Evolutionary conservation across 2,329 filamentous ascomycete species (phyloP).

Genomic region (Aspergillus sp.): DNA sequence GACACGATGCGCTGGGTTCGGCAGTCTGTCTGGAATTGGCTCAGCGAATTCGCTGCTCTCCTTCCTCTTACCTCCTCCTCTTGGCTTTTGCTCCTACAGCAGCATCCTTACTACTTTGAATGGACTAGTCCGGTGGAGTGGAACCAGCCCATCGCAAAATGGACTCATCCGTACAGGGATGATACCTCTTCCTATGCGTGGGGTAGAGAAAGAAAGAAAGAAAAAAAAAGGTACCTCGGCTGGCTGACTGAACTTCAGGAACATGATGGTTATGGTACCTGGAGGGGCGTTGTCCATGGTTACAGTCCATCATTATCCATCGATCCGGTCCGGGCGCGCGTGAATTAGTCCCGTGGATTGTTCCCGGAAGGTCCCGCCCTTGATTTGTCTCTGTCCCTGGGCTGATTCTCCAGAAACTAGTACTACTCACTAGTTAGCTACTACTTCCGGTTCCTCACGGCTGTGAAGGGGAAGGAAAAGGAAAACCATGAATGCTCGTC

Average conservation of each 20-base stretch:
- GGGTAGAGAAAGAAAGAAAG: neutral
- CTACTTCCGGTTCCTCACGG: too few species aligned
- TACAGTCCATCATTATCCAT: slow-evolving; percentile 2
- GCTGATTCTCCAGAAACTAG: neutral
- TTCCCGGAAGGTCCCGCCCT: slow-evolving; percentile 22
- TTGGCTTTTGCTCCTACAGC: neutral
- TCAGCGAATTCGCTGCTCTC: slow-evolving; percentile 6
- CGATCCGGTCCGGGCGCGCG: slow-evolving; percentile 25
- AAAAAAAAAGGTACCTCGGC: too few species aligned
- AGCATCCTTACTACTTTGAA: too few species aligned
- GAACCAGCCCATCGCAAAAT: neutral
- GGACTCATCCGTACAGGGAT: neutral
- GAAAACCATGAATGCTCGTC: neutral
- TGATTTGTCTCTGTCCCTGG: neutral
- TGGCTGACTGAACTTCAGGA: neutral
- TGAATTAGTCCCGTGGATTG: slow-evolving; percentile 23
- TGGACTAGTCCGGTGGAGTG: slow-evolving; percentile 9
- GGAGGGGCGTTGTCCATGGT: slow-evolving; percentile 11
- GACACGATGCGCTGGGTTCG: slow-evolving; percentile 20
- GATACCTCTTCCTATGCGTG: slow-evolving; percentile 9
- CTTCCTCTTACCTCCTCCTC: slow-evolving; percentile 10
- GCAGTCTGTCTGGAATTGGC: slow-evolving; percentile 20
- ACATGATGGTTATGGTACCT: slow-evolving; percentile 11
- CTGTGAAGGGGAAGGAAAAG: too few species aligned
- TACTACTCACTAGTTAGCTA: too few species aligned